Base-by-base conservation (phyloP, 306 rosid genomes). In the Acacia confusa region DNA sequence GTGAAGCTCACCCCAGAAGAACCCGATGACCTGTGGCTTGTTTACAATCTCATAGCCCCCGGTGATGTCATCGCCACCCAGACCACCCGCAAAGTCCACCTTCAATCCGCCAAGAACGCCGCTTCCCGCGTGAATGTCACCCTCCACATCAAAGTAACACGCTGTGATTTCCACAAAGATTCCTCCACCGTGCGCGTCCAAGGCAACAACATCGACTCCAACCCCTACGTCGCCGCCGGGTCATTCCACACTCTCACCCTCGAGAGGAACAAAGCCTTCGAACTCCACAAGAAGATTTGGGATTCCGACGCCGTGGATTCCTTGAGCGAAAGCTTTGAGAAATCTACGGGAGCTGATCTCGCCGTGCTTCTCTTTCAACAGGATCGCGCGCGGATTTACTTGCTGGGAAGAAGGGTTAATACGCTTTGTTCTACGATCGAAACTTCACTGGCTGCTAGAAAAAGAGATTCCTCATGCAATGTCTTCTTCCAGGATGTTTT, bases 161-260 rank as follows among this genome's bases (percentile, higher is more conserved):
- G 68, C 74, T 80, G 25, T 15, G 82, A 79, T 32, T 86, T 75
- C 72, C 77, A 79, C 74, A 86, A 82, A 17, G 82, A 82, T 64
- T 76, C 84, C 20, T 79, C 84, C 30, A 83, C 89, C 44, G 63
- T 86, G 19, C 83, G 89, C 55, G 61, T 86, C 12, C 83, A 73
- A 0, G 89, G 87, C 27, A 72, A 77, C 41, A 86, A 58, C 78
- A 72, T 83, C 20, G 81, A 77, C 0, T 2, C 75, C 0, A 83
- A 67, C 55, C 75, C 30, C 4, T 76, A 44, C 24, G 81, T 83
- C 2, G 67, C 83, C 0, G 83, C 75, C 0, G 83, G 87, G 0
- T 80, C 89, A 32, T 77, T 83, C 81, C 85, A 86, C 83, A 76
- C 76, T 0, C 19, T 86, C 12, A 80, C 87, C 64, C 86, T 86